Conservation (phyloP, 495 filamentous ascomycete species). For the Neurospora sp. region DNA sequence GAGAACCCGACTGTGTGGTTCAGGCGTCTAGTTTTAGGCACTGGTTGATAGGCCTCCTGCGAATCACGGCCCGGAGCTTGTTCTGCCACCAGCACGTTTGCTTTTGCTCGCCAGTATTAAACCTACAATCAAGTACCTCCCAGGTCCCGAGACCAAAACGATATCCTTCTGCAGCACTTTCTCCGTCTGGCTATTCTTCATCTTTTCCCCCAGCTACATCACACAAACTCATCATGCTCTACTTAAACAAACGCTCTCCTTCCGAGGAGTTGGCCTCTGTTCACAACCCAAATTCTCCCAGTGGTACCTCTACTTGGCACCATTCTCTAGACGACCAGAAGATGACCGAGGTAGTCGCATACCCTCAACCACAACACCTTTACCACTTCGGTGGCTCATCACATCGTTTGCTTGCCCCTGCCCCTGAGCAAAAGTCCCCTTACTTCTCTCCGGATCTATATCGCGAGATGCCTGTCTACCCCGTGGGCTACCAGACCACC, state of each 20-base stretch:
- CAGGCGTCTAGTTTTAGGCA: not conserved
- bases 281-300: not conserved
- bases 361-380: slow-evolving; percentile 6
- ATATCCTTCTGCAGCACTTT: not conserved
- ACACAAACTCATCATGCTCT: not conserved
- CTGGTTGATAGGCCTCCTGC: not conserved
- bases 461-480: slow-evolving; percentile 7
- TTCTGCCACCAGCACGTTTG: not conserved
- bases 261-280: not conserved
- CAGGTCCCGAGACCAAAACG: not conserved
- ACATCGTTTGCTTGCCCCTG: slow-evolving; percentile 10
- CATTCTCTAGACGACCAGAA: slow-evolving; percentile 2
- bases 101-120: not conserved
- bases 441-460: slow-evolving; percentile 5
- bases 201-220: not conserved
- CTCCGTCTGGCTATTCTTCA: not conserved
- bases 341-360: slow-evolving; percentile 16
- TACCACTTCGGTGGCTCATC: slow-evolving; percentile 8
- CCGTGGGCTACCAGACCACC: slow-evolving; percentile 3
- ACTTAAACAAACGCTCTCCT: not conserved
- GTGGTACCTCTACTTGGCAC: not conserved
- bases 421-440: not conserved
- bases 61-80: not conserved
- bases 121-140: not conserved
- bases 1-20: not conserved